Conservation (phyloP, 306 rosid genomes). For the Begonia loranthoides region DNA sequence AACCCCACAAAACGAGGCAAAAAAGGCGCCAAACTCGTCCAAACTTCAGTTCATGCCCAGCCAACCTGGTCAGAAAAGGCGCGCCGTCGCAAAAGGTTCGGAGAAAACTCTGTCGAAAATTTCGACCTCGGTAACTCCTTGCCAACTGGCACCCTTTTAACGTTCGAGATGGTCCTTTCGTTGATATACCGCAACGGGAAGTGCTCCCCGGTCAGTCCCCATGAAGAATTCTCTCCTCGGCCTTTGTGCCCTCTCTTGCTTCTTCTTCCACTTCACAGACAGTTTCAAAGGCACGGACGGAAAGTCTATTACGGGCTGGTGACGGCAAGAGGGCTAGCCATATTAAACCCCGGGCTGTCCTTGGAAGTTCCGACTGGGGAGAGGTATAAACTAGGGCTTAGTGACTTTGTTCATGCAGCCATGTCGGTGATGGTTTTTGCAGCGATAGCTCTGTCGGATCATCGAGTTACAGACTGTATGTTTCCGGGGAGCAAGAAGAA, state of each 20-base stretch:
- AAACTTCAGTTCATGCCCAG: not conserved
- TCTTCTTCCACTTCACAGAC: conserved; percentile 69
- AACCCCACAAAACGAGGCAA: conserved; percentile 12
- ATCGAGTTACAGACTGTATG: conserved; percentile 48
- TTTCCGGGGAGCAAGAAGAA: conserved; percentile 51
- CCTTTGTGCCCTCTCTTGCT: conserved; percentile 55
- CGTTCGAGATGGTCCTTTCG: conserved; percentile 79
- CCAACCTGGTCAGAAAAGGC: conserved; percentile 24
- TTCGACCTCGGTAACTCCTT: conserved; percentile 66
- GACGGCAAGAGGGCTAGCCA: conserved; percentile 39
- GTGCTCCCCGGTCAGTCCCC: conserved; percentile 30
- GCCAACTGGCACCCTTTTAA: conserved; percentile 64
- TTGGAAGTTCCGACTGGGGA: conserved; percentile 41
- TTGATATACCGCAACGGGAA: conserved; percentile 40
- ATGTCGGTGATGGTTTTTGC: conserved; percentile 72
- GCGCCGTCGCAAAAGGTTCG: conserved; percentile 60
- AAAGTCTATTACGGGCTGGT: conserved; percentile 57
- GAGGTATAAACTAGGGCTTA: conserved; percentile 20
- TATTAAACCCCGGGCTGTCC: conserved; percentile 41
- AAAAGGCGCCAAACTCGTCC: not conserved
- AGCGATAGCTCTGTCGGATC: conserved; percentile 70
- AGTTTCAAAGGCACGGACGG: conserved; percentile 46
- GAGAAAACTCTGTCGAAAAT: conserved; percentile 65
- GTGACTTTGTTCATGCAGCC: conserved; percentile 53
- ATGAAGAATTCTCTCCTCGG: conserved; percentile 36